A percentile compares a stretch with the other conserved stretches of the same genome.
Conservation (phyloP, 2,329 filamentous ascomycete genomes). For the Akanthomyces lecanii region DNA sequence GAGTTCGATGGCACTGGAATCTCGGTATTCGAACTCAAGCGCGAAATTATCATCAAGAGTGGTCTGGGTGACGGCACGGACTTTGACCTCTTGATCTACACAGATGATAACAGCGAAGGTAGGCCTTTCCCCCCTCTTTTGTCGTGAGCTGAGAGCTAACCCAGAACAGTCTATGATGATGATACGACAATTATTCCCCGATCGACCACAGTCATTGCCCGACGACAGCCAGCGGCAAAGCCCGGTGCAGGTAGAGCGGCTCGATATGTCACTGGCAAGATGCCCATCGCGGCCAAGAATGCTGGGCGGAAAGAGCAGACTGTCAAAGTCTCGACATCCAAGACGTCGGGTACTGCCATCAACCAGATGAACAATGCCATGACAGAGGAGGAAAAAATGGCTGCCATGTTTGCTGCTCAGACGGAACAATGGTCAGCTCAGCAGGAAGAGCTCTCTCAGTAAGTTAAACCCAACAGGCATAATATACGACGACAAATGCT, state of each 20-base stretch:
- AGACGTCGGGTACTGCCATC: conserved; percentile 54
- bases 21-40: conserved; percentile 96
- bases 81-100: conserved; percentile 92
- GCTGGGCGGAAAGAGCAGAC: conserved; percentile 61
- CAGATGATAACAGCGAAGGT: conserved; percentile 89
- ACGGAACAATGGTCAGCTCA: conserved; percentile 90
- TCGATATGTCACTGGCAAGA: conserved; percentile 93
- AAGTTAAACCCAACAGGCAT: conserved; percentile 29
- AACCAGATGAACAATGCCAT: conserved; percentile 70
- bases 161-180: conserved; percentile 78
- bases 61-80: conserved; percentile 92
- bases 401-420: conserved; percentile 85
- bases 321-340: conserved; percentile 54
- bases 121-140: conserved; percentile 34
- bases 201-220: conserved; percentile 88
- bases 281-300: conserved; percentile 84
- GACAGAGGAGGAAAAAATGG: conserved; percentile 91
- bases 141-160: conserved; percentile 26
- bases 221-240: conserved; percentile 76
- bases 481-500: conserved; percentile 21
- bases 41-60: conserved; percentile 94
- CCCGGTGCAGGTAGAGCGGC: conserved; percentile 86
- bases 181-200: conserved; percentile 96
- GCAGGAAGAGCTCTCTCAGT: conserved; percentile 88
- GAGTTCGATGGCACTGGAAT: conserved; percentile 97